Percentiles rank a stretch among this genome's conserved stretches.
phyloP scores from a whole-genome alignment of 352 stramenopile species.

The Elongisporangium senticosum region DNA sequence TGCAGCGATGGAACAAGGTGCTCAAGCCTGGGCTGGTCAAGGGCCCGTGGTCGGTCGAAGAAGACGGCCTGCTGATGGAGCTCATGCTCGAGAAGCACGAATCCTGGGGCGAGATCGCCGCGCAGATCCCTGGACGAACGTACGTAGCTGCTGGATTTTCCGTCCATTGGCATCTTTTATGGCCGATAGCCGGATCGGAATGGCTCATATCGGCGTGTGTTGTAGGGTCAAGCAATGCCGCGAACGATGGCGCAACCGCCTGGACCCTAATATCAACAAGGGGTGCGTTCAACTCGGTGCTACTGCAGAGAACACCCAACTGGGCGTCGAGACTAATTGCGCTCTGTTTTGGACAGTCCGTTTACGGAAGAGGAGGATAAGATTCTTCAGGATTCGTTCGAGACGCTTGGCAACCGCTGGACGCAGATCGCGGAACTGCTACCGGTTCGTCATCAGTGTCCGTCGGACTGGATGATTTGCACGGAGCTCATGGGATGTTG shows the following conservation, averaged over 20 bases:
- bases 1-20: conserved; percentile 87
- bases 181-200: background rate
- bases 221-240: conserved; percentile 92
- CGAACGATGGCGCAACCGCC: conserved; percentile 95
- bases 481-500: background rate
- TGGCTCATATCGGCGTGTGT: conserved; percentile 18
- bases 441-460: conserved; percentile 23
- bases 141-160: conserved; percentile 13
- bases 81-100: conserved; percentile 79
- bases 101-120: conserved; percentile 68
- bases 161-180: background rate
- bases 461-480: background rate
- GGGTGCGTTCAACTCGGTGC: conserved; percentile 25
- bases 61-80: conserved; percentile 84
- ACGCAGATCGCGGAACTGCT: conserved; percentile 82
- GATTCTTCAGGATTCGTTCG: conserved; percentile 70
- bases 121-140: conserved; percentile 64
- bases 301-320: background rate
- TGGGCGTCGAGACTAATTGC: background rate
- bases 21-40: conserved; percentile 91
- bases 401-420: conserved; percentile 84
- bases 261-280: conserved; percentile 93
- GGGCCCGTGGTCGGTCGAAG: conserved; percentile 88
- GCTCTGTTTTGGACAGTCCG: conserved; percentile 10
- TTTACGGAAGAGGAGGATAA: conserved; percentile 69